These are phyloP conservation scores for Pichia scutulata DNA, from an alignment of 805 yeast species.

Conservation along the genomic window DNA sequence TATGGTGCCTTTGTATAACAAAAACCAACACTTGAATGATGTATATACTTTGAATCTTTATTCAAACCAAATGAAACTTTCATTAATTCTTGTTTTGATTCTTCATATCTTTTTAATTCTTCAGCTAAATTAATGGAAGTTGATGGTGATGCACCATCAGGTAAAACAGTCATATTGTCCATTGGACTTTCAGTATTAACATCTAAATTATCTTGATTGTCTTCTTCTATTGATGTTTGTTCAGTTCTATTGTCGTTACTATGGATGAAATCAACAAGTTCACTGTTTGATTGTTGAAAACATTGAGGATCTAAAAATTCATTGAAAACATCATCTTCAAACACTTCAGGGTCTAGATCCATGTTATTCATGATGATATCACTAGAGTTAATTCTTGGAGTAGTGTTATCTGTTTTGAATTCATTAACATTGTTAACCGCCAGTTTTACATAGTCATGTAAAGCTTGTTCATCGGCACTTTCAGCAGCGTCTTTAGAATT, in stretches of 20 bases:
- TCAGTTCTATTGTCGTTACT: not conserved
- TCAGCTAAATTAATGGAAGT: conserved; percentile 10
- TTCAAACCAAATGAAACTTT: conserved; percentile 45
- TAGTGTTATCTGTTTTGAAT: not conserved
- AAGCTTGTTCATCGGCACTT: not conserved
- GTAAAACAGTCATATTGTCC: not conserved
- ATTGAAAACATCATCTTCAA: conserved; percentile 44
- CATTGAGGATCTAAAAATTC: conserved; percentile 50
- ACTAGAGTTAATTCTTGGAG: not conserved
- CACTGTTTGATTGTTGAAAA: conserved; percentile 19
- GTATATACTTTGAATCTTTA: conserved; percentile 5
- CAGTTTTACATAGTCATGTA: not conserved
- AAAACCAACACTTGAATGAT: conserved; percentile 26
- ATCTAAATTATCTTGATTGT: not conserved
- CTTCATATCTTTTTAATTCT: conserved; percentile 31
- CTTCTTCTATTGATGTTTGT: not conserved
- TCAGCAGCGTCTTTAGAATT: not conserved
- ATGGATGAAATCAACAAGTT: not conserved
- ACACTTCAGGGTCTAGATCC: conserved; percentile 1
- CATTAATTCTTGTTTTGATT: conserved; percentile 41
- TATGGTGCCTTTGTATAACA: conserved; percentile 8
- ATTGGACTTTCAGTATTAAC: not conserved
- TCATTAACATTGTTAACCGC: not conserved
- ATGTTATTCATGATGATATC: not conserved
- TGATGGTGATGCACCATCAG: not conserved